Evolutionary conservation across 2,329 filamentous ascomycete genomes (phyloP).

Genomic region (Beauveria brongniartii): DNA sequence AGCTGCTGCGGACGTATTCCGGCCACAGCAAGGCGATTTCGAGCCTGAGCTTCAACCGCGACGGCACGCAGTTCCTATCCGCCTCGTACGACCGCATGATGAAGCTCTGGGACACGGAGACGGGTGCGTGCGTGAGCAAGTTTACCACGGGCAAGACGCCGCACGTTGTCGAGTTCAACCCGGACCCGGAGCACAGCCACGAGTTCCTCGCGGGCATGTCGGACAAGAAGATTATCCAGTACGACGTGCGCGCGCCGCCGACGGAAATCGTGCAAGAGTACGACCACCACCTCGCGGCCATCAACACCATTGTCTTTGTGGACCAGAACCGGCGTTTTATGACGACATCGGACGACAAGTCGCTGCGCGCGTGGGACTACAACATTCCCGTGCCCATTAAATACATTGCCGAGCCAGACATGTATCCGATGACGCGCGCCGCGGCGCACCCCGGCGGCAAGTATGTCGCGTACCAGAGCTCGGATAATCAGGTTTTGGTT

Average conservation of each 20-base stretch:
- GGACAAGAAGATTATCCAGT: conserved; percentile 98
- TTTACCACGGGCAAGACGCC: conserved; percentile 94
- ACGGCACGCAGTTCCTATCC: conserved; percentile 79
- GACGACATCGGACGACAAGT: conserved; percentile 96
- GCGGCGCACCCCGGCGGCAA: conserved; percentile 82
- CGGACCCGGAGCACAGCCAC: conserved; percentile 63
- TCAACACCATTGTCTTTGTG: conserved; percentile 96
- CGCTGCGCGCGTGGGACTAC: conserved; percentile 94
- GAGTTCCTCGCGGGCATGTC: conserved; percentile 97
- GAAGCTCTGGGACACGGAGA: conserved; percentile 98
- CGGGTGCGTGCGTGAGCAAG: conserved; percentile 75
- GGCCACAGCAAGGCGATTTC: conserved; percentile 87
- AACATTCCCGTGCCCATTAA: conserved; percentile 98
- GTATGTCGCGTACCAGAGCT: conserved; percentile 87
- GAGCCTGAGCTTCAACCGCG: conserved; percentile 77
- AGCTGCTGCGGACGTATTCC: conserved; percentile 82
- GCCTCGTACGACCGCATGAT: conserved; percentile 92
- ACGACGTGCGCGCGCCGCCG: conserved; percentile 68
- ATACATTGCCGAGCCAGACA: conserved; percentile 93
- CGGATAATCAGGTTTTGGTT: conserved; percentile 94
- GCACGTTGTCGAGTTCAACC: conserved; percentile 91
- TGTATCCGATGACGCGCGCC: conserved; percentile 90
- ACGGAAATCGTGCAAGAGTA: conserved; percentile 90
- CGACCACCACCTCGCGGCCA: conserved; percentile 92
- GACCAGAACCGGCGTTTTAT: conserved; percentile 94